Base-by-base conservation (phyloP, 805 yeast genomes). In the Sugiyamaella smithiae region DNA sequence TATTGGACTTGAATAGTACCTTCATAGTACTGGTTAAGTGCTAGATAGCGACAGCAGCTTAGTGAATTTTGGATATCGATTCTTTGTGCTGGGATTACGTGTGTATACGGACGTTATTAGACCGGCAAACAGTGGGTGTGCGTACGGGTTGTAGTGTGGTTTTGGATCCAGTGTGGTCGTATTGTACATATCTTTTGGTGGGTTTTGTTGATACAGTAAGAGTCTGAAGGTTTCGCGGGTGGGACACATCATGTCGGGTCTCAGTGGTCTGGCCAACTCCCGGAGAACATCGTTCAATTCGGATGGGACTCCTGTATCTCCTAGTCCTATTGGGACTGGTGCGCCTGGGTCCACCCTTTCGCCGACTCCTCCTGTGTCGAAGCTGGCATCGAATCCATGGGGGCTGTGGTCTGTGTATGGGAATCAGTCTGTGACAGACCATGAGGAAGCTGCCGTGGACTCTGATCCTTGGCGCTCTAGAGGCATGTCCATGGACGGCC, bases 341-440 rank as follows among this genome's bases (percentile, higher is more conserved):
- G 38, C 20, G 12, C 38, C 38, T 35, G 38, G 38, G 20, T 16
- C 38, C 22, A 4, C 38, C 22, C 38, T 35, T 11, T 35, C 38
- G 19, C 38, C 38, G 19, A 14, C 22, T 5, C 20, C 22, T 16
- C 22, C 38, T 4, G 22, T 19, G 22, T 35, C 38, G 4, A 35
- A 35, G 38, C 38, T 35, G 22, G 19, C 38, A 12, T 4, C 38
- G 20, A 35, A 12, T 20, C 5, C 38, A 16, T 35, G 38, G 38
- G 38, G 38, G 22, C 22, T 35, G 38, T 35, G 38, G 38, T 35
- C 38, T 19, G 38, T 19, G 38, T 35, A 35, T 7, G 38, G 38
- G 5, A 35, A 5, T 19, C 38, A 35, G 38, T 4, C 38, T 16
- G 5, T 35, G 20, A 20, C 7, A 12, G 38, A 35, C 22, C 38